Evolutionary conservation across 139 green algal species (phyloP), one percentile per base, ranked within the genome.

Genomic region (Closterium sp.): DNA sequence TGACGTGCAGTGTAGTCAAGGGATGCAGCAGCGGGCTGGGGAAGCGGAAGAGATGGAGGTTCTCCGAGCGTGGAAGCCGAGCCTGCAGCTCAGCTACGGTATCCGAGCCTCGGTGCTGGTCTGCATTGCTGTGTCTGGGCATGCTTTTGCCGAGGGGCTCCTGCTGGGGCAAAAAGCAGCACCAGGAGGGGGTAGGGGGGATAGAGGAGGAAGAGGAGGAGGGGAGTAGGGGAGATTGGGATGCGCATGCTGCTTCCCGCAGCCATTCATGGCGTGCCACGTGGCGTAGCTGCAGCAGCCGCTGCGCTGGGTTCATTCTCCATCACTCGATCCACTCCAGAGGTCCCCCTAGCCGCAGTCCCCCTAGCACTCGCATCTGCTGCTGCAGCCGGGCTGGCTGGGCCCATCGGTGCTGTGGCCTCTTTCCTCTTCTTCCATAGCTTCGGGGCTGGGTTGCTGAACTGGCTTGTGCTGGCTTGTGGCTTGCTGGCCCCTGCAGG

Each of bases 171-270:
- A 83, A 7, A 86, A 86, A 36, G 89, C 89, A 83, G 34, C 89
- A 6, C 32, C 87, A 25, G 83, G 84, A 33, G 34, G 89, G 30
- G 89, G 84, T 7, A 28, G 90, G 25, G 89, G 89, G 90, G 86
- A 83, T 19, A 8, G 31, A 85, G 21, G 25, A 83, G 84, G 36
- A 90, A 7, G 89, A 86, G 0, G 2, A 86, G 33, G 34, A 86
- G 12, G 84, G 3, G 34, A 43, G 89, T 69, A 23, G 33, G 87
- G 32, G 83, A 86, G 33, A 33, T 92, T 19, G 83, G 89, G 19
- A 92, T 91, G 89, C 87, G 87, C 89, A 92, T 92, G 89, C 89
- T 92, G 7, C 81, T 92, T 25, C 89, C 89, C 16, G 89, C 87
- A 30, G 33, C 89, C 28, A 86, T 92, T 33, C 89, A 92, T 7